Percentiles rank a stretch among this genome's conserved stretches.
Evolutionary conservation across 2,329 filamentous ascomycete genomes (phyloP).

Genomic region (Alternaria ethzedia): DNA sequence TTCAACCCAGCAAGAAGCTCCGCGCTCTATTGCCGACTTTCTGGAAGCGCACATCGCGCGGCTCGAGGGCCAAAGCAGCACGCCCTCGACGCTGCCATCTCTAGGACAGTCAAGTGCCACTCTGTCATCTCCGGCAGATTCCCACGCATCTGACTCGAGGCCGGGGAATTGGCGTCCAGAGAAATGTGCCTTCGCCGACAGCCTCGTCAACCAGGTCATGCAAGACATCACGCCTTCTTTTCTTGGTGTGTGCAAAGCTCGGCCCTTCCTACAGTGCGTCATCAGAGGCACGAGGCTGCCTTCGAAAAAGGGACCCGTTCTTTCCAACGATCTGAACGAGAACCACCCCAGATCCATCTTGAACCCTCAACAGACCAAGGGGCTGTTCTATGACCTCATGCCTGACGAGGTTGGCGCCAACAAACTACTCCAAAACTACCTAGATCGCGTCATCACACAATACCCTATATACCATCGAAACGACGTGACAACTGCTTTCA

Average conservation of each 20-base stretch:
- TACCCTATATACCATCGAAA: constrained; percentile 48
- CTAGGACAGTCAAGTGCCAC: constrained; percentile 19
- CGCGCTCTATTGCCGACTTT: constrained; percentile 43
- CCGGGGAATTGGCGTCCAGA: constrained; percentile 21
- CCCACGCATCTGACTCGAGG: constrained; percentile 27
- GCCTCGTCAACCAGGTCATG: constrained; percentile 43
- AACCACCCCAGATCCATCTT: constrained; percentile 47
- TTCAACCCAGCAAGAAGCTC: constrained; percentile 41
- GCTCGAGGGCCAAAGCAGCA: constrained; percentile 27
- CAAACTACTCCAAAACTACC: constrained; percentile 41
- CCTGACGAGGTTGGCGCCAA: constrained; percentile 41
- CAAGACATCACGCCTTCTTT: constrained; percentile 45
- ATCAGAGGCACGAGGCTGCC: constrained; percentile 45
- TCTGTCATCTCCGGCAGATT: constrained; percentile 37
- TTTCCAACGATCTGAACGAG: constrained; percentile 44
- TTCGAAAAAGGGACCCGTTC: constrained; percentile 43
- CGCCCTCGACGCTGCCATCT: constrained; percentile 21
- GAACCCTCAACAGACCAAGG: constrained; percentile 41
- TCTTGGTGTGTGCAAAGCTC: constrained; percentile 42
- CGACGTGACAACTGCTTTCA: constrained; percentile 43
- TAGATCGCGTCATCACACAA: constrained; percentile 44
- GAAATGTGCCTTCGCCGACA: constrained; percentile 38
- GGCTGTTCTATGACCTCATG: constrained; percentile 31
- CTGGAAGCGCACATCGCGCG: constrained; percentile 42
- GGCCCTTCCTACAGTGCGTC: constrained; percentile 43